Evolutionary conservation across 768 basidiomycete genomes (phyloP).

Genomic region (Kwoniella shandongensis): DNA sequence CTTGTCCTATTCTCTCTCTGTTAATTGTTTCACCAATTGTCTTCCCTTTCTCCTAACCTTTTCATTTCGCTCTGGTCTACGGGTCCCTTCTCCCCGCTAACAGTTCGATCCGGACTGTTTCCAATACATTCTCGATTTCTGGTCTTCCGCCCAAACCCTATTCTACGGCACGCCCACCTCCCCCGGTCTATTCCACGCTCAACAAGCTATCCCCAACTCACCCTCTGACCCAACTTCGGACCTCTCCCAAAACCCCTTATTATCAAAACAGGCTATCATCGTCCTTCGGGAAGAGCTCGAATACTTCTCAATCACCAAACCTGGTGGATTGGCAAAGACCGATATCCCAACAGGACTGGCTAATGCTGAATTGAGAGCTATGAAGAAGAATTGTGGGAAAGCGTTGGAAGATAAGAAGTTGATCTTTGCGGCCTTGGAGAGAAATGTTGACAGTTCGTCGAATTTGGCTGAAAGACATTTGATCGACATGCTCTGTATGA

Average conservation of each 20-base stretch:
- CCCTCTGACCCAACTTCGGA: conserved; percentile 15
- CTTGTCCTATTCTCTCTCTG: not conserved
- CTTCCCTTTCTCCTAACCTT: too few species aligned
- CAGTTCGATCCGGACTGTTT: conserved; percentile 99
- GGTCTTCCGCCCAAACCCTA: conserved; percentile 76
- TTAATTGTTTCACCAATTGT: too few species aligned
- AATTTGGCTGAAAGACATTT: conserved; percentile 98
- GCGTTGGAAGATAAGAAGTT: conserved; percentile 83
- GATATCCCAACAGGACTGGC: conserved; percentile 47
- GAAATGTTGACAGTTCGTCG: conserved; percentile 99
- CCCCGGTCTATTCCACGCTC: conserved; percentile 65
- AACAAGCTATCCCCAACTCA: conserved; percentile 57
- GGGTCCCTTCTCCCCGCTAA: too few species aligned
- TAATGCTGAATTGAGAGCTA: conserved; percentile 70
- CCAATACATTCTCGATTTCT: conserved; percentile 88
- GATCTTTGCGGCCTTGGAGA: conserved; percentile 95
- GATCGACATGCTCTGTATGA: conserved; percentile 99
- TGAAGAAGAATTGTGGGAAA: conserved; percentile 83
- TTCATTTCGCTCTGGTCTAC: too few species aligned
- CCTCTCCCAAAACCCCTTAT: conserved; percentile 74
- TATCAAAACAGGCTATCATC: conserved; percentile 96
- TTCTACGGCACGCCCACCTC: conserved; percentile 80
- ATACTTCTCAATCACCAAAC: conserved; percentile 85
- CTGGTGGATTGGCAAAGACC: conserved; percentile 26
- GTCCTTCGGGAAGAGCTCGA: conserved; percentile 97